A percentile compares a stretch with the other conserved stretches of the same genome.
These are phyloP conservation scores for Oryza rufipogon DNA, from an alignment of 176 grass and related monocot genomes.

Conservation along the genomic window DNA sequence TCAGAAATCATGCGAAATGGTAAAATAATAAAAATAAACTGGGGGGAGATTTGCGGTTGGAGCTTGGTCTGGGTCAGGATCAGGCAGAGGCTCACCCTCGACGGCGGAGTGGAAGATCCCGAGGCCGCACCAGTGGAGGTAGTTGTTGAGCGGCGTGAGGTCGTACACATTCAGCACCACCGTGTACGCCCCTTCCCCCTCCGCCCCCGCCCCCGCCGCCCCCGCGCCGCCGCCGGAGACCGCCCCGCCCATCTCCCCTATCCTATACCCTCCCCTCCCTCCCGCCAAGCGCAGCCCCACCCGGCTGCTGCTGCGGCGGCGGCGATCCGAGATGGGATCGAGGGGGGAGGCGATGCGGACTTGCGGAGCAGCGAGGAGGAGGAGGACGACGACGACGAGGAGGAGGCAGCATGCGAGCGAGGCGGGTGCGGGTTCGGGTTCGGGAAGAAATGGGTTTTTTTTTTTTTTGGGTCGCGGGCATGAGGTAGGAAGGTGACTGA, in stretches of 20 bases:
- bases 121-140: slow-evolving; percentile 86
- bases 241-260: slow-evolving; percentile 45
- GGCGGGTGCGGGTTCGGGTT: neutral
- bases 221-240: slow-evolving; percentile 3
- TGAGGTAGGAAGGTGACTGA: neutral
- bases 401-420: slow-evolving; percentile 8
- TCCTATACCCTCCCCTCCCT: too few relatives aligned
- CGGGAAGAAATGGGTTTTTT: neutral
- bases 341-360: neutral
- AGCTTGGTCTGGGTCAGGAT: neutral
- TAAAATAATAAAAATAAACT: neutral
- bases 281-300: too few relatives aligned
- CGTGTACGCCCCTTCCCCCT: slow-evolving; percentile 24
- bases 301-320: too few relatives aligned
- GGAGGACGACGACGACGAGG: neutral
- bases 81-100: slow-evolving; percentile 57
- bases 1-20: neutral
- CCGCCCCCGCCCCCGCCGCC: neutral
- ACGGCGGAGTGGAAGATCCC: slow-evolving; percentile 99
- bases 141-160: slow-evolving; percentile 96
- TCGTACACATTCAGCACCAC: slow-evolving; percentile 95
- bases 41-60: neutral
- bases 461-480: neutral
- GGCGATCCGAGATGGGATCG: too few relatives aligned
- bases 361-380: neutral